Base-by-base conservation (phyloP, 306 rosid genomes). In the Rosa multiflora region DNA sequence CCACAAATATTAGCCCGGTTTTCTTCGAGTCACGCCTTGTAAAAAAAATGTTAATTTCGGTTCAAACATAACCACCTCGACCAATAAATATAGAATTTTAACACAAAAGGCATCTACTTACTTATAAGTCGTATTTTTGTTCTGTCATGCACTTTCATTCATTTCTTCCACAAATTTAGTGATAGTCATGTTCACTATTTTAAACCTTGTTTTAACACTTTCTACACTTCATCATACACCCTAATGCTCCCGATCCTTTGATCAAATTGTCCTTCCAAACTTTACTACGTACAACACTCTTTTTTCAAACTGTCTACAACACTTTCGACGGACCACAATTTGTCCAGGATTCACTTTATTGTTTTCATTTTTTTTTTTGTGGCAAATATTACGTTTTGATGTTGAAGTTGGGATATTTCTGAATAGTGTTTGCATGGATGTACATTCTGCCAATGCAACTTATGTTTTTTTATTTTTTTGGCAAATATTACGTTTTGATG, bases 351-450 rank as follows among this genome's bases (percentile, higher is more conserved):
- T 29, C 42, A 32, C 10, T 63, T 63, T 14, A 14, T 32, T 63
- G 13, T n/a, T 26, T 11, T 12, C 68, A 29, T 12, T 13, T 63
- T 0, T 29, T 11, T 58, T 58, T 5, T 23, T 59, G 13, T 29
- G 68, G 69, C 8, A 32, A 63, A 63, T 14, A 63, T 5, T 7
- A 32, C 32, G 40, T 63, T 32, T 63, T 5, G 40, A 63, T 5
- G 20, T 63, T 63, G 39, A 10, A 61, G n/a, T 58, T n/a, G 32
- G 40, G 68, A 62, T 62, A 29, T 62, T 29, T 62, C n/a, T 29
- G 63, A 74, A 74, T 42, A 74, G 17, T 64, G 72, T 53, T 42
- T 78, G 70, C 81, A 78, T 78, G 70, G 75, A 78, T 20, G 5
- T 20, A 76, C 21, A 76, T n/a, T 32, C 23, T 15, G 20, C 53